Conservation (phyloP, 2,329 filamentous ascomycete genomes). For the Orbilia blumenaviensis region DNA sequence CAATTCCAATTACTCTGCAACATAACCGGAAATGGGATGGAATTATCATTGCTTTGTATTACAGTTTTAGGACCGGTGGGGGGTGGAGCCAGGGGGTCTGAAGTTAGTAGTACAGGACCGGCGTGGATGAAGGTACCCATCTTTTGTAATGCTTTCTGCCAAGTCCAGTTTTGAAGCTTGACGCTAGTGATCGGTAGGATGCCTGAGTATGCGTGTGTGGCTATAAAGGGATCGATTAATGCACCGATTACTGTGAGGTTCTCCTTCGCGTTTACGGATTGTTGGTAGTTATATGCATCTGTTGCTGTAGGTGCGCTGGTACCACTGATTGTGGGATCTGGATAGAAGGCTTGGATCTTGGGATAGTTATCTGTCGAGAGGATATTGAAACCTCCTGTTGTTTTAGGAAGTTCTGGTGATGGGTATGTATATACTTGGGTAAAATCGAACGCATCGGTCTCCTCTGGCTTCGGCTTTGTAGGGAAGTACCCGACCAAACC, state of each 20-base stretch:
- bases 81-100: slow-evolving; percentile 47
- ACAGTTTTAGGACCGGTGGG: no score
- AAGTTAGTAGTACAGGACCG: slow-evolving; percentile 59
- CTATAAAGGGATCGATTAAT: slow-evolving; percentile 61
- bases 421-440: slow-evolving; percentile 58
- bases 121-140: slow-evolving; percentile 63
- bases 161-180: slow-evolving; percentile 60
- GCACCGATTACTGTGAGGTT: slow-evolving; percentile 55
- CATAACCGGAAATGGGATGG: no score
- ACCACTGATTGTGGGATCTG: no score
- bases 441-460: slow-evolving; percentile 55
- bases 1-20: no score
- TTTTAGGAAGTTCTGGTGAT: no score
- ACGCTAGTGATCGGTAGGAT: slow-evolving; percentile 59
- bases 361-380: slow-evolving; percentile 57
- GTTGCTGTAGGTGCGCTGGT: no score
- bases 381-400: slow-evolving; percentile 6
- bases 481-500: slow-evolving; percentile 62
- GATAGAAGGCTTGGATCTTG: slow-evolving; percentile 24
- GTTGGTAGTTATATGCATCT: no score
- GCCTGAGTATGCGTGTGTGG: slow-evolving; percentile 60
- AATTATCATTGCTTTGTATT: no score
- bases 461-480: background rate
- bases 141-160: slow-evolving; percentile 60
- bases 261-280: no score